Evolutionary conservation across 225 moss, liverwort and hornwort genomes (phyloP).

Genomic region (Straminergon stramineum): DNA sequence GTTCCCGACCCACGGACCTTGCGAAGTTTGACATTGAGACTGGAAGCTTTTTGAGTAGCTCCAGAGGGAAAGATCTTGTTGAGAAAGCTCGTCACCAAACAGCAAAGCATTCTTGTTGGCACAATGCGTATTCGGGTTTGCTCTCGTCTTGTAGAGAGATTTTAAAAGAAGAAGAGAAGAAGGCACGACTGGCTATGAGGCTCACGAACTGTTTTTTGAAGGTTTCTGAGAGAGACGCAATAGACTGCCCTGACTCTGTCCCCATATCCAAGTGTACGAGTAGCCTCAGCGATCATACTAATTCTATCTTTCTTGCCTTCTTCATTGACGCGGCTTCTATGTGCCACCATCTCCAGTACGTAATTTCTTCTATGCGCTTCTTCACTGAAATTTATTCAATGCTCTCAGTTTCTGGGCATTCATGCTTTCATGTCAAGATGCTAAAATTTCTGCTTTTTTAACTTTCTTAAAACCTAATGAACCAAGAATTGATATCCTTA

Average conservation of each 20-base stretch:
- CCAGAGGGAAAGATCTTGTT: slow-evolving; percentile 45
- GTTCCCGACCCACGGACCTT: slow-evolving; percentile 27
- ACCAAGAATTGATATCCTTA: neutral
- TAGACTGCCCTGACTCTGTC: slow-evolving; percentile 46
- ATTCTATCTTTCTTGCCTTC: slow-evolving; percentile 76
- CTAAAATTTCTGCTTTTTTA: neutral
- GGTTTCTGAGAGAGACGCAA: slow-evolving; percentile 58
- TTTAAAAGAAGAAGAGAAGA: slow-evolving; percentile 60
- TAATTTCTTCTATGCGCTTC: neutral
- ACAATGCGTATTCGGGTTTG: slow-evolving; percentile 57
- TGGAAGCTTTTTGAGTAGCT: slow-evolving; percentile 30
- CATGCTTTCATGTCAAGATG: neutral
- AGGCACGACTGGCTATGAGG: slow-evolving; percentile 67
- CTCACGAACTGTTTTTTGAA: slow-evolving; percentile 80
- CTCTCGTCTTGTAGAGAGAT: slow-evolving; percentile 67
- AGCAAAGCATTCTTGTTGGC: slow-evolving; percentile 79
- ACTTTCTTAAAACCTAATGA: neutral
- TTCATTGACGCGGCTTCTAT: slow-evolving; percentile 78
- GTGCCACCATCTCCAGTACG: slow-evolving; percentile 92
- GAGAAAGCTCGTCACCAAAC: slow-evolving; percentile 52
- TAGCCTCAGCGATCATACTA: slow-evolving; percentile 50
- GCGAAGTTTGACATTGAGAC: slow-evolving; percentile 53
- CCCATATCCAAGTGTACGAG: slow-evolving; percentile 54
- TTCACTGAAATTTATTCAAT: neutral
- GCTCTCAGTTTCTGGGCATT: neutral